These are phyloP conservation scores for Neobulgaria alba DNA, from an alignment of 2,329 filamentous ascomycete genomes.

Conservation along the genomic window DNA sequence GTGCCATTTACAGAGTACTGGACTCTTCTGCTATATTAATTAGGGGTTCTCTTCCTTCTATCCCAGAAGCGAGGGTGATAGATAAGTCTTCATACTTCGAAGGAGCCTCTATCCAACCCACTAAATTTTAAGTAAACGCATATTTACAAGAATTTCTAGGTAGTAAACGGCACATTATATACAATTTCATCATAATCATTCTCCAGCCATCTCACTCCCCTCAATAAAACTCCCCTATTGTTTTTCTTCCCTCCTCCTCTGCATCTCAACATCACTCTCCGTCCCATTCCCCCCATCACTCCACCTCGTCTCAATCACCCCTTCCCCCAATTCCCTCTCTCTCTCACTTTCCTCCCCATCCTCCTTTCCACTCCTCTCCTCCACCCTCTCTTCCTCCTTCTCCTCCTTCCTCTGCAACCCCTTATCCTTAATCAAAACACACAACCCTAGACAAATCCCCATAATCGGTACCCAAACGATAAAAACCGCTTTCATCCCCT, in stretches of 20 bases:
- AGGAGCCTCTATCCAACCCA: no score
- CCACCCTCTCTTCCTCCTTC: conserved; percentile 4
- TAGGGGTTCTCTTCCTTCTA: no score
- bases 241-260: background rate
- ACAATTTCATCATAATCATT: no score
- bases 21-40: no score
- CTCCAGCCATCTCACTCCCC: no score
- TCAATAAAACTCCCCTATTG: no score
- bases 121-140: no score
- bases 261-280: background rate
- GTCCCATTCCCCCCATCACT: background rate
- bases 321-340: conserved; percentile 11
- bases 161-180: no score
- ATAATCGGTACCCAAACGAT: conserved; percentile 47
- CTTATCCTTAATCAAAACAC: conserved; percentile 42
- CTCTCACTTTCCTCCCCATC: conserved; percentile 10
- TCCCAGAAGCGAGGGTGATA: no score
- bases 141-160: no score
- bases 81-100: no score
- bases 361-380: background rate
- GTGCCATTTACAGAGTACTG: no score
- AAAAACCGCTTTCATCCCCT: conserved; percentile 47
- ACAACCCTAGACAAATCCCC: conserved; percentile 40
- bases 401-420: conserved; percentile 34
- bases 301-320: background rate